Percentiles rank a stretch among this genome's conserved stretches.
Conservation (phyloP, 2,329 filamentous ascomycete species). For the Exserohilum turcica region DNA sequence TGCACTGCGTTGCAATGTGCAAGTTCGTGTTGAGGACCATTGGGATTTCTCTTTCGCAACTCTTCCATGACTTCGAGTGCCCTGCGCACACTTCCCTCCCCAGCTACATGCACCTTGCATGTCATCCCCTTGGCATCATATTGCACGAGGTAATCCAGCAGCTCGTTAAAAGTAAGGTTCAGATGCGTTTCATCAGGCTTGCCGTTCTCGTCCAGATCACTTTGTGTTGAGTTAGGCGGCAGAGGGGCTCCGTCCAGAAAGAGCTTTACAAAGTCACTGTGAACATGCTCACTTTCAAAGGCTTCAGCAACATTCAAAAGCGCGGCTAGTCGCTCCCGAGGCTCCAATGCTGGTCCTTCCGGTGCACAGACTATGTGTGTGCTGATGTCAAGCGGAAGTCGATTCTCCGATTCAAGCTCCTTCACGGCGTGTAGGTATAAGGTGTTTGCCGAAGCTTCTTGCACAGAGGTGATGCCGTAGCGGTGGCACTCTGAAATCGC, state of each 20-base stretch:
- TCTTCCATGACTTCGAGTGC: constrained; percentile 40
- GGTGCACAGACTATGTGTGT: constrained; percentile 20
- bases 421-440: constrained; percentile 30
- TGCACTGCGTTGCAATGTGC: constrained; percentile 34
- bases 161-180: constrained; percentile 22
- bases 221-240: constrained; percentile 38
- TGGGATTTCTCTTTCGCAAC: constrained; percentile 29
- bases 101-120: constrained; percentile 44
- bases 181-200: constrained; percentile 22
- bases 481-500: constrained; percentile 30
- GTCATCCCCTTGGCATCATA: constrained; percentile 42
- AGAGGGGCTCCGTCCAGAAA: constrained; percentile 38
- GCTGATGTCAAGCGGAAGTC: constrained; percentile 29
- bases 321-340: constrained; percentile 17
- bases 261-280: constrained; percentile 45
- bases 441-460: constrained; percentile 41
- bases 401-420: constrained; percentile 33
- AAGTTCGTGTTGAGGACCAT: constrained; percentile 43
- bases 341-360: constrained; percentile 12
- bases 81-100: constrained; percentile 35
- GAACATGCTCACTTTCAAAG: constrained; percentile 31
- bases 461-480: constrained; percentile 40
- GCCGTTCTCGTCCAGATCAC: constrained; percentile 31
- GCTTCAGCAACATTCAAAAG: constrained; percentile 18
- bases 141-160: constrained; percentile 32